A percentile compares a stretch with the other conserved stretches of the same genome.
These are phyloP conservation scores for Tulasnella sp. DNA, from an alignment of 768 basidiomycete genomes.

Conservation along the genomic window DNA sequence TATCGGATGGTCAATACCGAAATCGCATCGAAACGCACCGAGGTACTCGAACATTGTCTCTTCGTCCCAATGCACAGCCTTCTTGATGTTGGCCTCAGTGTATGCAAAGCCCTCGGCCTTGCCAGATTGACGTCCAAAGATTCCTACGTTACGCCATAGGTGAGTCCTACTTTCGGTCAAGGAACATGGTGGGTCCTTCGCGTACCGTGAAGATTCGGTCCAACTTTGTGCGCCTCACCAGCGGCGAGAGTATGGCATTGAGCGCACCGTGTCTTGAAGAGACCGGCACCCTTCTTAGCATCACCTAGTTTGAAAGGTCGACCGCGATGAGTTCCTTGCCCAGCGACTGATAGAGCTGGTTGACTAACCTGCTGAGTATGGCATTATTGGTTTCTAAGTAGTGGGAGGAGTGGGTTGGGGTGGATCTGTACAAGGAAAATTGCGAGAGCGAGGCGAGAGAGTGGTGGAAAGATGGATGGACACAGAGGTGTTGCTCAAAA, in stretches of 20 bases:
- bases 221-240: constrained; percentile 77
- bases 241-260: constrained; percentile 85
- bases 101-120: constrained; percentile 79
- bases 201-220: constrained; percentile 82
- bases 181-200: constrained; percentile 32
- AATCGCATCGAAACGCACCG: constrained; percentile 17
- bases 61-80: constrained; percentile 74
- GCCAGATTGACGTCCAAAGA: constrained; percentile 81
- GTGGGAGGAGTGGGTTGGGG: too few species aligned
- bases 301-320: constrained; percentile 46
- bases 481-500: too few species aligned
- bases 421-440: too few species aligned
- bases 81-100: constrained; percentile 91
- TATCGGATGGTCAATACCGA: neutral
- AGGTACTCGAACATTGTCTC: constrained; percentile 90
- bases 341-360: too few species aligned
- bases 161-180: constrained; percentile 1
- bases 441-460: too few species aligned
- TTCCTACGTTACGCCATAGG: constrained; percentile 29
- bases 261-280: constrained; percentile 93
- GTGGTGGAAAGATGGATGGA: too few species aligned
- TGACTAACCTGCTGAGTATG: too few species aligned
- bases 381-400: too few species aligned
- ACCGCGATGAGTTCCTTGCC: too few species aligned
- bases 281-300: constrained; percentile 75